Evolutionary conservation across 2,329 filamentous ascomycete species (phyloP).

Genomic region (Beauveria sp.): DNA sequence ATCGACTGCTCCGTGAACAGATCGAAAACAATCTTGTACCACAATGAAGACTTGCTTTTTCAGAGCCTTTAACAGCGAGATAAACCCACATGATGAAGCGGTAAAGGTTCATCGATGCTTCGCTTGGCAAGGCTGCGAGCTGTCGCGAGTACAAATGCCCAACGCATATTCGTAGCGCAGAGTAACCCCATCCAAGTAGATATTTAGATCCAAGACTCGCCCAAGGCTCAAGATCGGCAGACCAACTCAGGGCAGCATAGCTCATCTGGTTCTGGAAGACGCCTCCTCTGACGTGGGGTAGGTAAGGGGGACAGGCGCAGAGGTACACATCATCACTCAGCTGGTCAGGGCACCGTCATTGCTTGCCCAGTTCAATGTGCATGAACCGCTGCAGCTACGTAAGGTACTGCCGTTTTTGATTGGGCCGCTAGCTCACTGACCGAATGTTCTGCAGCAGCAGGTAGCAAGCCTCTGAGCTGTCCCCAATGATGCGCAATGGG

Average conservation of each 20-base stretch:
- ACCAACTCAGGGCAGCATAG: background rate
- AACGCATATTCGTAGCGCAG: background rate
- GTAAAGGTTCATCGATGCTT: background rate
- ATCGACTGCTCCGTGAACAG: background rate
- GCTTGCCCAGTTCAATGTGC: background rate
- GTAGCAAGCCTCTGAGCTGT: background rate
- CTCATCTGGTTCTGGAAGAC: background rate
- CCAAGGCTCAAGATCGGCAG: background rate
- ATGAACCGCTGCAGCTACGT: slow-evolving; percentile 8
- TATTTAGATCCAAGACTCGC: background rate
- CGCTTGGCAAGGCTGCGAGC: background rate
- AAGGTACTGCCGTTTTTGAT: background rate
- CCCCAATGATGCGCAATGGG: background rate
- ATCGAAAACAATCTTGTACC: background rate
- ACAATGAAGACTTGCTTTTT: background rate
- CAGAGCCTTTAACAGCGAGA: background rate
- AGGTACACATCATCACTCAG: background rate
- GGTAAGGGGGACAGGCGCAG: background rate
- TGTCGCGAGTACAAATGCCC: background rate
- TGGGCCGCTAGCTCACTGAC: slow-evolving; percentile 6
- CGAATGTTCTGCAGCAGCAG: slow-evolving; percentile 9
- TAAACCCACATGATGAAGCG: background rate
- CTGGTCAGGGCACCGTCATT: background rate
- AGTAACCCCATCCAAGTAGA: background rate
- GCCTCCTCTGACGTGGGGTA: background rate